Percentiles rank a stretch among this genome's conserved stretches.
These are phyloP conservation scores for Isatis lusitanica DNA, from an alignment of 441 rosid genomes.

Conservation along the genomic window DNA sequence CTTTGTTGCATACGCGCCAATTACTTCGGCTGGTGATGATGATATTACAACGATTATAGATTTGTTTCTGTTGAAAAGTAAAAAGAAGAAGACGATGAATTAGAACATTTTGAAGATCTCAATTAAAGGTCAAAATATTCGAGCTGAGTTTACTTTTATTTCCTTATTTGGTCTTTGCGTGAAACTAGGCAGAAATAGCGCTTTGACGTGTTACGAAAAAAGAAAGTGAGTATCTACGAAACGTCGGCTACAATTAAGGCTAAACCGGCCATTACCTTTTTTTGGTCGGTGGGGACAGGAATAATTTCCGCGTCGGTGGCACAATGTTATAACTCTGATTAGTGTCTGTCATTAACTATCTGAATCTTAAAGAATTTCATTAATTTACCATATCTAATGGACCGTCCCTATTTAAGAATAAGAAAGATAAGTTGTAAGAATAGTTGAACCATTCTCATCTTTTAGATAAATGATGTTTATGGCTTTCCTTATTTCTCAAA, in stretches of 20 bases:
- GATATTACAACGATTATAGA: not conserved
- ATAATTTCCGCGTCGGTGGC: not conserved
- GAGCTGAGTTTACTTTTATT: not conserved
- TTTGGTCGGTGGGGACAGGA: slow-evolving; percentile 20
- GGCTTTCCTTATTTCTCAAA: too few species aligned
- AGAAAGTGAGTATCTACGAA: not conserved
- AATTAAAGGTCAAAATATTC: slow-evolving; percentile 5
- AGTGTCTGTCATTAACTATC: not conserved
- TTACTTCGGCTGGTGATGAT: not conserved
- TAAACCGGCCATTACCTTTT: not conserved
- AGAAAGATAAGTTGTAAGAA: not conserved
- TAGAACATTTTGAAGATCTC: not conserved
- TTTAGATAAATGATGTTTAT: not conserved
- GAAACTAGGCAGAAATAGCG: not conserved
- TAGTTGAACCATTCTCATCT: not conserved
- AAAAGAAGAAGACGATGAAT: not conserved
- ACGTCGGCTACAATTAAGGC: slow-evolving; percentile 22
- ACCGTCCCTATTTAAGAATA: not conserved
- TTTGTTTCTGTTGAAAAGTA: not conserved
- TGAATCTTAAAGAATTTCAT: not conserved
- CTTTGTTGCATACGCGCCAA: not conserved
- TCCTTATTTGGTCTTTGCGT: slow-evolving; percentile 15
- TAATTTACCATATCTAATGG: not conserved
- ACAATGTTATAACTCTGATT: not conserved
- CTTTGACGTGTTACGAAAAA: slow-evolving; percentile 1